Evolutionary conservation across 306 rosid genomes (phyloP), one percentile per base, ranked within the genome.

Genomic region (Cercis canadensis): DNA sequence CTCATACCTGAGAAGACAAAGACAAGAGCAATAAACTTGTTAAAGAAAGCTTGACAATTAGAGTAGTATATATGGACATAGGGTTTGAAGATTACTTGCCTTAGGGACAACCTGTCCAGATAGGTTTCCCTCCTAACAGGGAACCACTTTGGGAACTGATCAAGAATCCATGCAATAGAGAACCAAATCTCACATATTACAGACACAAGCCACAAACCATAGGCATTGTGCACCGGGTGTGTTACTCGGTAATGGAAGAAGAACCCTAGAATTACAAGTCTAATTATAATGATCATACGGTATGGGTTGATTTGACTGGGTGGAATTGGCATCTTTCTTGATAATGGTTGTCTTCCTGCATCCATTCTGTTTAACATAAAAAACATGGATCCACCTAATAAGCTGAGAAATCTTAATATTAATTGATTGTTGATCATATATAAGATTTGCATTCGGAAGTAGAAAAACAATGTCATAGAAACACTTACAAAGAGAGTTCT

Each of bases 111-210:
- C 44, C 88, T 81, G 21, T 84, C 88, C 0, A 83, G 81, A 75
- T 89, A 87, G 44, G 96, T 89, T 85, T 82, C 83, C 40, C 96
- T 82, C 6, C 29, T 74, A 32, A 87, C 81, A 55, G 92, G 96
- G 62, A 87, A 69, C 92, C 85, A 89, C 73, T 87, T 89, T 0
- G 87, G 84, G 64, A 87, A 79, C 46, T 84, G 96, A 81, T 85
- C 86, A 34, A 87, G 86, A 66, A 89, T 87, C 96, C 96, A 89
- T 34, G 92, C 75, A 60, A 87, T 50, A 55, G 88, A 77, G 74
- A 89, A 87, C 90, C 92, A 89, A 66, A 89, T 69, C 82, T 89
- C 92, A 78, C 95, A 89, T 17, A 84, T 82, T 34, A 89, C 73
- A 37, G 96, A 87, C 10, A 80, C 70, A 34, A 87, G 77, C 96